Conservation (phyloP, 805 yeast species). For the Blastobotrys americana region DNA sequence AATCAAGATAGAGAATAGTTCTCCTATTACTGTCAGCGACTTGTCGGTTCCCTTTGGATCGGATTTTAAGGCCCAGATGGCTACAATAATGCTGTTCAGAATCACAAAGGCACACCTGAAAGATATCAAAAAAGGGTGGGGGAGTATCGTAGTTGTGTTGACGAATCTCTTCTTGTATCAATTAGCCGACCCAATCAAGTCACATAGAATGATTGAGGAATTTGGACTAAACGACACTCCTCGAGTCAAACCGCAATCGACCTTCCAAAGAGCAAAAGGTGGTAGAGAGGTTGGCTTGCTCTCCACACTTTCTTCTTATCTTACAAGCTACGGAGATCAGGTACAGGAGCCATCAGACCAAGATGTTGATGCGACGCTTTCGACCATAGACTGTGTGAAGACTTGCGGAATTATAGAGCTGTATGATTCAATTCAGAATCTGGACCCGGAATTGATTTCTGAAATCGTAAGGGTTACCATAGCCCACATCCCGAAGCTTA, state of each 20-base stretch:
- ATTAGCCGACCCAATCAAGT: constrained; percentile 40
- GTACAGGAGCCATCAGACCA: constrained; percentile 83
- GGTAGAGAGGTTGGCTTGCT: constrained; percentile 70
- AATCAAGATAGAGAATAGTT: constrained; percentile 44
- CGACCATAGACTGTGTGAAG: constrained; percentile 75
- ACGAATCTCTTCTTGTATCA: constrained; percentile 65
- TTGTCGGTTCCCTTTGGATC: constrained; percentile 77
- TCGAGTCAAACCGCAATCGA: constrained; percentile 57
- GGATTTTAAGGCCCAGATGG: constrained; percentile 85
- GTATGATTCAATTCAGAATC: constrained; percentile 39
- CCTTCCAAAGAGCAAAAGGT: constrained; percentile 52
- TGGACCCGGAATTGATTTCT: constrained; percentile 24
- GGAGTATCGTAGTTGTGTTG: constrained; percentile 48
- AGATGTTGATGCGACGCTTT: constrained; percentile 78
- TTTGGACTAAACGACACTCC: constrained; percentile 24
- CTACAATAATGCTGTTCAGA: constrained; percentile 78
- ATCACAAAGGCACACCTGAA: constrained; percentile 53
- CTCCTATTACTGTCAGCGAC: constrained; percentile 66
- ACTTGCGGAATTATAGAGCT: constrained; percentile 56
- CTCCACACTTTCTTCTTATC: constrained; percentile 84
- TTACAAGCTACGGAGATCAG: constrained; percentile 78
- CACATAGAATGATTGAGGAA: constrained; percentile 52
- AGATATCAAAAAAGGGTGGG: constrained; percentile 42
- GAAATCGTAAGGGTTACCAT: constrained; percentile 30
- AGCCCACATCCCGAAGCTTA: constrained; percentile 21